Percentiles rank a stretch among this genome's conserved stretches.
Evolutionary conservation across 257 asterid genomes (phyloP).

Genomic region (Penstemon davidsonii): DNA sequence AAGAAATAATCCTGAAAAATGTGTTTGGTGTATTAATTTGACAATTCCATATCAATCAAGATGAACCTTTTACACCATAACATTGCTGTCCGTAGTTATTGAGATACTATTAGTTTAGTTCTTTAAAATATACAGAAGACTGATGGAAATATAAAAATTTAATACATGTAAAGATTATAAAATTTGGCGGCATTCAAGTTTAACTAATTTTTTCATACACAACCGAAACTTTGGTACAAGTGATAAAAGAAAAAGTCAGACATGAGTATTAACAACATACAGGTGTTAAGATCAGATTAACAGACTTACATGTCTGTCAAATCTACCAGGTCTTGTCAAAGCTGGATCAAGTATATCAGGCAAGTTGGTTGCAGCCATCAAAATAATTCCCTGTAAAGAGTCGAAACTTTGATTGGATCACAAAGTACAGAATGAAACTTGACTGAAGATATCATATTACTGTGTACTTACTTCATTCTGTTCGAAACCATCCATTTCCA

Average conservation of each 20-base stretch:
- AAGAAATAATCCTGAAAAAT: constrained; percentile 8
- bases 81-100: background rate
- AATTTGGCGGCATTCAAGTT: background rate
- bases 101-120: background rate
- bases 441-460: background rate
- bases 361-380: constrained; percentile 98
- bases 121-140: background rate
- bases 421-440: constrained; percentile 20
- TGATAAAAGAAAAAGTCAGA: background rate
- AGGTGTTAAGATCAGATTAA: constrained; percentile 23
- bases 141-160: constrained; percentile 8
- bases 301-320: constrained; percentile 93
- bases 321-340: constrained; percentile 98
- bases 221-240: background rate
- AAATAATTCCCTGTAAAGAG: constrained; percentile 72
- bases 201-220: background rate
- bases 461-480: constrained; percentile 77
- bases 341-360: constrained; percentile 98
- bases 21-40: background rate
- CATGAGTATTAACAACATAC: constrained; percentile 7
- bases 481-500: constrained; percentile 99
- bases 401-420: constrained; percentile 27
- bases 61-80: constrained; percentile 1
- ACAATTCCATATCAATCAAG: constrained; percentile 10
- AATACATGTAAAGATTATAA: background rate